These are phyloP conservation scores for Hygrophoropsis aurantiaca DNA, from an alignment of 768 basidiomycete species.

Conservation along the genomic window DNA sequence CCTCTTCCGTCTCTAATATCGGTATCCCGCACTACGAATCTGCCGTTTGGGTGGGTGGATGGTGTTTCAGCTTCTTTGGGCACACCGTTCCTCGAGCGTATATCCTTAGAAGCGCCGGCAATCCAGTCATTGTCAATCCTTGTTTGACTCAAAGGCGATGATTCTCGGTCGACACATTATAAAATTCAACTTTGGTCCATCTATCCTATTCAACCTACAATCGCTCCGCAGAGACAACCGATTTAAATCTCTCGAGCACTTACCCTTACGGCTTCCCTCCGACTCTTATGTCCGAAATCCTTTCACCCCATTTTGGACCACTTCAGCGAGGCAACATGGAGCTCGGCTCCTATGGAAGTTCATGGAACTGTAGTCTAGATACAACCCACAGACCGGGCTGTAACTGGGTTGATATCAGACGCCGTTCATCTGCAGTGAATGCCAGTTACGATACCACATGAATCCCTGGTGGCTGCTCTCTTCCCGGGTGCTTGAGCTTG, in stretches of 20 bases:
- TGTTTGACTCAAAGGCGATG: conserved; percentile 55
- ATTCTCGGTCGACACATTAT: conserved; percentile 56
- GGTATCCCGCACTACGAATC: too few species aligned
- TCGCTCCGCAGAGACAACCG: conserved; percentile 1
- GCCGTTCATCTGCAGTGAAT: conserved; percentile 12
- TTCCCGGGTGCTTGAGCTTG: conserved; percentile 40
- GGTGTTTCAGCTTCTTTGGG: conserved; percentile 43
- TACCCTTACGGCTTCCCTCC: conserved; percentile 50
- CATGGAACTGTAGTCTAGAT: conserved; percentile 68
- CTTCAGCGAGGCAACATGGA: conserved; percentile 54
- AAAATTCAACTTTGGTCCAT: conserved; percentile 55
- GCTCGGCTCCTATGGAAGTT: conserved; percentile 51
- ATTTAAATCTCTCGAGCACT: conserved; percentile 14
- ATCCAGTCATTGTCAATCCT: conserved; percentile 44
- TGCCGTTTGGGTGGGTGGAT: conserved; percentile 73
- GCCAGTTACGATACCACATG: conserved; percentile 21
- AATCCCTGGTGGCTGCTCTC: conserved; percentile 46
- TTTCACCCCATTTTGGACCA: conserved; percentile 44
- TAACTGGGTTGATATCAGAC: conserved; percentile 35
- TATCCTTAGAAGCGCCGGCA: neutral
- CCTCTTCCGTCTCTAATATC: too few species aligned
- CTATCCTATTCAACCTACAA: conserved; percentile 30
- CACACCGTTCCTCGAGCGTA: neutral
- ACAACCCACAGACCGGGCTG: conserved; percentile 48
- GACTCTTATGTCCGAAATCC: conserved; percentile 29